A percentile compares a stretch with the other conserved stretches of the same genome.
Evolutionary conservation across 2,329 filamentous ascomycete species (phyloP).

Genomic region (Arachnomyces sp.): DNA sequence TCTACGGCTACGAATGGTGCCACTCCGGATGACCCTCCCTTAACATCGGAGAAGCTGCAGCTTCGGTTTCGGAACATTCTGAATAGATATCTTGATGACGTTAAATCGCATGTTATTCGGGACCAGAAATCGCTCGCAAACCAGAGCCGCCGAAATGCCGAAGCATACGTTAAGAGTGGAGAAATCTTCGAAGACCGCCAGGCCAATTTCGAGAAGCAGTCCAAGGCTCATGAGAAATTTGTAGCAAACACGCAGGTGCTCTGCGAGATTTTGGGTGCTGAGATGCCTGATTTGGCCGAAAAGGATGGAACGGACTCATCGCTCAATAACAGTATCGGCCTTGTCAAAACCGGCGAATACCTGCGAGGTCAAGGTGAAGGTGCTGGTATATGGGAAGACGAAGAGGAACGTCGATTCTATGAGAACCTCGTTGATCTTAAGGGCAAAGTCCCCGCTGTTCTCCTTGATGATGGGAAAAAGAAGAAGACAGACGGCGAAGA

Average conservation of each 20-base stretch:
- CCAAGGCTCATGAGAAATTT: conserved; percentile 86
- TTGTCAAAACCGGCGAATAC: conserved; percentile 91
- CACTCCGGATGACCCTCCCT: conserved; percentile 58
- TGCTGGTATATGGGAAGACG: conserved; percentile 95
- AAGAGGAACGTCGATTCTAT: conserved; percentile 95
- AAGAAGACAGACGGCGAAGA: conserved; percentile 81
- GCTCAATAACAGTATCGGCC: conserved; percentile 72
- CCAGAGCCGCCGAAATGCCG: conserved; percentile 89
- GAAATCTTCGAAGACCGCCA: conserved; percentile 98
- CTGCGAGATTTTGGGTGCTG: conserved; percentile 76
- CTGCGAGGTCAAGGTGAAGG: conserved; percentile 83
- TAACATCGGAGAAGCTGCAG: conserved; percentile 69
- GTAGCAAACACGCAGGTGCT: conserved; percentile 84
- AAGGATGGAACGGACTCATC: conserved; percentile 61
- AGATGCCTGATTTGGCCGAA: conserved; percentile 90
- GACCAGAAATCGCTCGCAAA: conserved; percentile 82
- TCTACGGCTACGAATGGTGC: conserved; percentile 37
- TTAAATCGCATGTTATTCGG: conserved; percentile 79
- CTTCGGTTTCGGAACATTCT: conserved; percentile 81
- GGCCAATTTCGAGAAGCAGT: conserved; percentile 86
- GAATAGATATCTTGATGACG: conserved; percentile 82
- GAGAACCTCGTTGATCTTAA: conserved; percentile 93
- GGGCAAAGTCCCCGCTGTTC: conserved; percentile 86
- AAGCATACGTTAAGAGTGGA: conserved; percentile 96
- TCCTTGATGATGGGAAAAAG: conserved; percentile 91